Evolutionary conservation across 208 protist genomes (phyloP).

Genomic region (Acanthamoeba polyphaga): DNA sequence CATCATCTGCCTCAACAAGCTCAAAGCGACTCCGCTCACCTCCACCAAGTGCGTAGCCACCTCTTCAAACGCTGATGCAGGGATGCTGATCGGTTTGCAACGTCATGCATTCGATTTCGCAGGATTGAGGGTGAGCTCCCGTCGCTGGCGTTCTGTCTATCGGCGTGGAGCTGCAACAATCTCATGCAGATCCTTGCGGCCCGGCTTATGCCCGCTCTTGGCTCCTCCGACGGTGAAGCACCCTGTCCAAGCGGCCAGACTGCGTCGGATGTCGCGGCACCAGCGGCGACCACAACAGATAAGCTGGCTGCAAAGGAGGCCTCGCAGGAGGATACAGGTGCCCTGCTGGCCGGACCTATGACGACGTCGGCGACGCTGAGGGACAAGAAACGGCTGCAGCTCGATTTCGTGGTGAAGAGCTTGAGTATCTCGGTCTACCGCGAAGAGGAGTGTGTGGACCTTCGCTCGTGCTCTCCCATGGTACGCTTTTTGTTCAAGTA

Average conservation of each 20-base stretch:
- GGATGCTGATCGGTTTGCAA: not conserved
- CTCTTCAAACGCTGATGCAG: not conserved
- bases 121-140: slow-evolving; percentile 46
- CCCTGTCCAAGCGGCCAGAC: not conserved
- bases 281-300: not conserved
- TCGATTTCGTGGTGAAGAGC: not conserved
- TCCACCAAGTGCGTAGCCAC: not conserved
- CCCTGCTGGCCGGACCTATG: not conserved
- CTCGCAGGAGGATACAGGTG: not conserved
- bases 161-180: slow-evolving; percentile 44
- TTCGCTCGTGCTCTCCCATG: slow-evolving; percentile 18
- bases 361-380: not conserved
- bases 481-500: not conserved
- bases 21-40: slow-evolving; percentile 37
- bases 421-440: not conserved
- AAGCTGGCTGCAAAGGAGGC: not conserved
- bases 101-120: not conserved
- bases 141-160: slow-evolving; percentile 32
- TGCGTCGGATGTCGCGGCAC: not conserved
- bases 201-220: not conserved
- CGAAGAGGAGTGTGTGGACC: not conserved
- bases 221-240: not conserved
- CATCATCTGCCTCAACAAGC: slow-evolving; percentile 17
- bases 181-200: slow-evolving; percentile 43
- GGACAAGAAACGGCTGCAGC: slow-evolving; percentile 7